A percentile compares a stretch with the other conserved stretches of the same genome.
phyloP scores from a whole-genome alignment of 2,329 filamentous ascomycete species.

The Simplicillium sp. region DNA sequence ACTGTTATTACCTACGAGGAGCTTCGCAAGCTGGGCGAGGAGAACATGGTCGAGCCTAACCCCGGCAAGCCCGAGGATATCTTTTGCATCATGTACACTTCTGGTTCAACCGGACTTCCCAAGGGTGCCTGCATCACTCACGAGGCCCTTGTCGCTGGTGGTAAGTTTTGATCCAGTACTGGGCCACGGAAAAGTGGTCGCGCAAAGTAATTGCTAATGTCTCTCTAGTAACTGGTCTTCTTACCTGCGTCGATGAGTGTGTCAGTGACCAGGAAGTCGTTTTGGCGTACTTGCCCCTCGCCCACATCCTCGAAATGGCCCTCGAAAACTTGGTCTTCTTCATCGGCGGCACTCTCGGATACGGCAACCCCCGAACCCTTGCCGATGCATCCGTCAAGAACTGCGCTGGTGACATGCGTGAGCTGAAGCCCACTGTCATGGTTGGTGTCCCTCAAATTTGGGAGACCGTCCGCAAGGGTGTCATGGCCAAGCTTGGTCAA shows the following conservation, averaged over 20 bases:
- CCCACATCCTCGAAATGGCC: slow-evolving; percentile 93
- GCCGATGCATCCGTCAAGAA: slow-evolving; percentile 80
- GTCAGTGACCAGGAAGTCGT: slow-evolving; percentile 71
- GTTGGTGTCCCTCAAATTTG: slow-evolving; percentile 94
- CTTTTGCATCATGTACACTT: slow-evolving; percentile 81
- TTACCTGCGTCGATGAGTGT: slow-evolving; percentile 66
- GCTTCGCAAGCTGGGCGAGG: slow-evolving; percentile 47
- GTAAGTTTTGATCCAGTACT: slow-evolving; percentile 21
- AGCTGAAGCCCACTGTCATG: slow-evolving; percentile 80
- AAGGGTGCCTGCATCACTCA: slow-evolving; percentile 85
- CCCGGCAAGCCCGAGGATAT: slow-evolving; percentile 67
- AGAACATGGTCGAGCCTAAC: slow-evolving; percentile 60
- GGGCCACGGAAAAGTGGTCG: slow-evolving; percentile 14
- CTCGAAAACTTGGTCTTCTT: slow-evolving; percentile 87
- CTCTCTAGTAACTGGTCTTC: slow-evolving; percentile 62
- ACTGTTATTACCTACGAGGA: slow-evolving; percentile 45
- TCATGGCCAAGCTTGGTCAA: slow-evolving; percentile 67
- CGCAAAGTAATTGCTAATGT: slow-evolving; percentile 11
- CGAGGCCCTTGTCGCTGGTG: slow-evolving; percentile 65
- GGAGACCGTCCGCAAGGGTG: slow-evolving; percentile 95
- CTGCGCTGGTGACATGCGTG: slow-evolving; percentile 87
- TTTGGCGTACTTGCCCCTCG: slow-evolving; percentile 85
- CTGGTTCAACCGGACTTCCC: slow-evolving; percentile 78
- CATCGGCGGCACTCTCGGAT: slow-evolving; percentile 87
- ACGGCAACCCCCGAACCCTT: slow-evolving; percentile 82